Evolutionary conservation across 1,284 basidiomycete genomes (phyloP).

Genomic region (Polyporus tsugae): DNA sequence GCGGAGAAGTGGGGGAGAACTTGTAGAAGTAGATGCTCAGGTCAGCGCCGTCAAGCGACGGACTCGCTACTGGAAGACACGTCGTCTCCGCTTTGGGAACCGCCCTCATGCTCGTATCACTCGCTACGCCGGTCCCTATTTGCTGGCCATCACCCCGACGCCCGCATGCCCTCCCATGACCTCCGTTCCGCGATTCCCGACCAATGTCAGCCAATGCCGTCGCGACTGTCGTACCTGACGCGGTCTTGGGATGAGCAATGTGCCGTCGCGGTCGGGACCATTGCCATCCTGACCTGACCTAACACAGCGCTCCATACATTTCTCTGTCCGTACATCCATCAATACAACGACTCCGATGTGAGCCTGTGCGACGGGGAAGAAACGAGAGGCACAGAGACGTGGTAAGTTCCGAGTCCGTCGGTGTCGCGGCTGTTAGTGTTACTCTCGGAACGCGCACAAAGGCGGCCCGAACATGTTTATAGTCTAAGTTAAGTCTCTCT

Average conservation of each 20-base stretch:
- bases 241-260: slow-evolving; percentile 4
- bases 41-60: slow-evolving; percentile 9
- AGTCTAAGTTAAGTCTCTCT: no score
- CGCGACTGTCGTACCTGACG: slow-evolving; percentile 7
- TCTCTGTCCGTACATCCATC: neutral
- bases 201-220: slow-evolving; percentile 2
- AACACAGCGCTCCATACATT: neutral
- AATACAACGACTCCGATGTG: neutral
- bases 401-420: neutral
- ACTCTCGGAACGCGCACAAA: no score
- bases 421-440: no score
- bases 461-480: no score
- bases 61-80: no score
- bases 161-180: slow-evolving; percentile 18
- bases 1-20: neutral
- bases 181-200: slow-evolving; percentile 7
- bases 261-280: neutral
- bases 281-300: neutral
- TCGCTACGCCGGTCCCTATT: slow-evolving; percentile 24
- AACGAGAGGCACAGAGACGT: neutral
- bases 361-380: neutral
- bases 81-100: slow-evolving; percentile 5
- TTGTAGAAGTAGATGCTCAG: slow-evolving; percentile 6
- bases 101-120: slow-evolving; percentile 17
- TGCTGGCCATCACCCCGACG: slow-evolving; percentile 23